Evolutionary conservation across 2,329 filamentous ascomycete species (phyloP).

Genomic region (Emericellopsis cladophorae): DNA sequence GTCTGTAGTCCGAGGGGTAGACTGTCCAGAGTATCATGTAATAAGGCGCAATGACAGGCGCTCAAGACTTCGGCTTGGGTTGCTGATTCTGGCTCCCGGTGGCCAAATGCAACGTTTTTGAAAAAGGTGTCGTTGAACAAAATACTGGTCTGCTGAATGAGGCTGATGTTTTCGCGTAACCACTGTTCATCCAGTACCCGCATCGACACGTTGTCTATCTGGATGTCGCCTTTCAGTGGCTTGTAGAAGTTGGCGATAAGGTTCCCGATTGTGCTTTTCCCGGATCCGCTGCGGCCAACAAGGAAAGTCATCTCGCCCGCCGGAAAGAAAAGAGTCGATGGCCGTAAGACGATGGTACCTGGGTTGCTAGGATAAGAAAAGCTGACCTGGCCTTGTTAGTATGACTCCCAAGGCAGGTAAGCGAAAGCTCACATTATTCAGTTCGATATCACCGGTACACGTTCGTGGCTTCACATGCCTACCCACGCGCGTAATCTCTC

Average conservation of each 20-base stretch:
- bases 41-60: slow-evolving; percentile 54
- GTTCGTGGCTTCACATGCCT: slow-evolving; percentile 15
- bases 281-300: slow-evolving; percentile 77
- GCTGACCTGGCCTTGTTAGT: slow-evolving; percentile 41
- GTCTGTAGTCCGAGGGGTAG: slow-evolving; percentile 65
- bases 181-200: slow-evolving; percentile 52
- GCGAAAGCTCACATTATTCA: slow-evolving; percentile 46
- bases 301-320: slow-evolving; percentile 66
- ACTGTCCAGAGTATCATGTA: slow-evolving; percentile 52
- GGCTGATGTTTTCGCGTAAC: slow-evolving; percentile 64
- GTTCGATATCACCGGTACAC: slow-evolving; percentile 55
- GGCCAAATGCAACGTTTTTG: slow-evolving; percentile 67
- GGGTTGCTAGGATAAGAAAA: slow-evolving; percentile 72
- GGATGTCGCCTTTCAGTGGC: slow-evolving; percentile 49
- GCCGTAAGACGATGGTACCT: slow-evolving; percentile 42
- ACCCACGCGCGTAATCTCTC: background rate
- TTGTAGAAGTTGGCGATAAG: slow-evolving; percentile 69
- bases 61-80: slow-evolving; percentile 41
- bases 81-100: slow-evolving; percentile 31
- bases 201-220: slow-evolving; percentile 53
- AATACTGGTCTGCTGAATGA: slow-evolving; percentile 72
- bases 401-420: background rate
- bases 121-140: slow-evolving; percentile 74
- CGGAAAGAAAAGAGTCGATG: slow-evolving; percentile 56
- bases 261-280: slow-evolving; percentile 80